Base-by-base conservation (phyloP, 768 basidiomycete species). In the Asterophora parasitica region DNA sequence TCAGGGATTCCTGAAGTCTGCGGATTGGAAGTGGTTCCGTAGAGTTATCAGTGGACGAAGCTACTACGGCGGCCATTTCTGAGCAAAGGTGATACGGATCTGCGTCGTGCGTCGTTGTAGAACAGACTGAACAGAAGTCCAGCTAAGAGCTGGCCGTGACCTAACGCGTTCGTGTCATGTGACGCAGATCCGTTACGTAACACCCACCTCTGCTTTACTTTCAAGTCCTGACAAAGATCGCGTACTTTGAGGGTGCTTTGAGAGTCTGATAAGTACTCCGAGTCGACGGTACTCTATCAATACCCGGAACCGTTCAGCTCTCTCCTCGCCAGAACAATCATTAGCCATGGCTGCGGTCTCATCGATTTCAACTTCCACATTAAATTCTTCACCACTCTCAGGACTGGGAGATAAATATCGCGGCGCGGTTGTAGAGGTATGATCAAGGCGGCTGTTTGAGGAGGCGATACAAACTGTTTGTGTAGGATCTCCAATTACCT, bases 381-480 rank as follows among this genome's bases (percentile, higher is more conserved):
- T 48, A 34, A 50, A 32, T 16, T 44, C 49, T 26, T 30, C 49
- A n/a, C 16, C 38, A 16, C 44, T 52, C 31, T 47, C 46, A 11
- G 45, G 43, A 35, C 42, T 53, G 7, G 52, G 52, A 17, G 73
- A 76, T 57, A 88, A 83, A 66, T 94, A 90, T 61, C 77, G 91
- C 16, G 92, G 92, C 1, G 91, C 92, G 2, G 90, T 92, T 20
- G 90, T 95, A 7, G 92, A 95, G 79, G 92, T 88, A 50, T 44
- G 67, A 56, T n/a, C 27, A 17, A 36, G 42, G 31, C 12, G 6
- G 5, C 16, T 50, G 11, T n/a, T 39, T 40, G 4, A 10, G 19
- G 2, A n/a, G 8, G 31, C 23, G 23, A 23, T 10, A 11, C 27
- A 44, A 23, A 44, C 40, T 43, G 9, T 42, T 44, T 16, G 38